Evolutionary conservation across 306 rosid species (phyloP).

Genomic region (Lathyrus sativus): DNA sequence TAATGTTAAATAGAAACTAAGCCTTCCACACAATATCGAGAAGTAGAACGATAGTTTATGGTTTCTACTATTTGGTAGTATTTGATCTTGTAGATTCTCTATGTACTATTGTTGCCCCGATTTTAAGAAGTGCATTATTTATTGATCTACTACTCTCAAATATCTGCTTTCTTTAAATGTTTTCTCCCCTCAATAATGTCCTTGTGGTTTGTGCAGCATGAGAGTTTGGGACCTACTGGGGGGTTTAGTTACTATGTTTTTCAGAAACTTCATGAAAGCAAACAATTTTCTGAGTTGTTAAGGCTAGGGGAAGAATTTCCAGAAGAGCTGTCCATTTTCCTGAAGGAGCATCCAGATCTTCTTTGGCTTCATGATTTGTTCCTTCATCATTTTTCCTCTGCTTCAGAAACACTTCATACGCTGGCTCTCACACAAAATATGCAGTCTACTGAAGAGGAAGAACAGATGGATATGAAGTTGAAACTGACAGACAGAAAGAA

Average conservation of each 20-base stretch:
- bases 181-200: slow-evolving; percentile 31
- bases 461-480: slow-evolving; percentile 39
- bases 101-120: slow-evolving; percentile 27
- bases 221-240: slow-evolving; percentile 91
- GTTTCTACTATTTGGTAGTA: slow-evolving; percentile 10
- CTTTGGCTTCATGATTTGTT: slow-evolving; percentile 94
- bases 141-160: slow-evolving; percentile 27
- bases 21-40: slow-evolving; percentile 19
- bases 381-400: slow-evolving; percentile 81
- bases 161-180: slow-evolving; percentile 27
- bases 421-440: slow-evolving; percentile 75
- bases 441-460: slow-evolving; percentile 59
- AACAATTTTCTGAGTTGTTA: slow-evolving; percentile 83
- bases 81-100: slow-evolving; percentile 18
- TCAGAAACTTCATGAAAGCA: slow-evolving; percentile 64
- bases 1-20: neutral
- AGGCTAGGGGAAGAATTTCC: slow-evolving; percentile 97
- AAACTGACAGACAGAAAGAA: slow-evolving; percentile 72
- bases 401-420: slow-evolving; percentile 85
- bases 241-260: slow-evolving; percentile 88
- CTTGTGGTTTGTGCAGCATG: slow-evolving; percentile 65
- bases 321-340: slow-evolving; percentile 72
- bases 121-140: slow-evolving; percentile 16
- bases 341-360: slow-evolving; percentile 83
- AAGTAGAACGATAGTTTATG: neutral